Conservation (phyloP, 106 monocot genomes). For the Narthecium ossifragum region DNA sequence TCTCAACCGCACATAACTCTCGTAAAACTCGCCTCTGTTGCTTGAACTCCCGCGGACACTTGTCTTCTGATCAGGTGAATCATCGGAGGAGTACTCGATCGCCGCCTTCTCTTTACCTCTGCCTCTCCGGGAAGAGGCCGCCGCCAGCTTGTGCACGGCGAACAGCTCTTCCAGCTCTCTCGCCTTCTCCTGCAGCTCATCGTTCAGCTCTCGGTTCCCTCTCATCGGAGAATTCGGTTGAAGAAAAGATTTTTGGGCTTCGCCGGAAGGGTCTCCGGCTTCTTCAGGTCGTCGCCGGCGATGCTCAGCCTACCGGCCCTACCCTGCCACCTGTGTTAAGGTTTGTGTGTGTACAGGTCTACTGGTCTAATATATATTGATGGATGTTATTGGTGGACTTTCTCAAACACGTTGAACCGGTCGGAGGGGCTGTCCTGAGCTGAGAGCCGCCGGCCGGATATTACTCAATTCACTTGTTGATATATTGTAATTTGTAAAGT, state of each 20-base stretch:
- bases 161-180: constrained; percentile 88
- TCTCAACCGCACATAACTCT: constrained; percentile 70
- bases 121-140: constrained; percentile 38
- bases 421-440: too few species aligned
- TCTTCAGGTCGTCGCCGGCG: background rate
- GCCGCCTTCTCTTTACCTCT: constrained; percentile 26
- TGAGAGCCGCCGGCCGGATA: too few species aligned
- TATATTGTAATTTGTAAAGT: too few species aligned
- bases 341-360: background rate
- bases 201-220: background rate
- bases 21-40: constrained; percentile 64
- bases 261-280: background rate
- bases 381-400: background rate
- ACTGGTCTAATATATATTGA: background rate
- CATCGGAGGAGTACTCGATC: too few species aligned
- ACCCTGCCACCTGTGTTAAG: background rate
- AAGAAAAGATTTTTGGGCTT: too few species aligned
- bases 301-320: background rate
- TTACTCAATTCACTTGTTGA: too few species aligned
- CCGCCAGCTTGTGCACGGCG: constrained; percentile 78
- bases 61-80: constrained; percentile 16
- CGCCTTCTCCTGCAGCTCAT: constrained; percentile 67
- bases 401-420: background rate
- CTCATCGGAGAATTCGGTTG: background rate
- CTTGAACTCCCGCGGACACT: constrained; percentile 35